These are phyloP conservation scores for Hypoxylon fragiforme DNA, from an alignment of 495 filamentous ascomycete species.

Conservation along the genomic window DNA sequence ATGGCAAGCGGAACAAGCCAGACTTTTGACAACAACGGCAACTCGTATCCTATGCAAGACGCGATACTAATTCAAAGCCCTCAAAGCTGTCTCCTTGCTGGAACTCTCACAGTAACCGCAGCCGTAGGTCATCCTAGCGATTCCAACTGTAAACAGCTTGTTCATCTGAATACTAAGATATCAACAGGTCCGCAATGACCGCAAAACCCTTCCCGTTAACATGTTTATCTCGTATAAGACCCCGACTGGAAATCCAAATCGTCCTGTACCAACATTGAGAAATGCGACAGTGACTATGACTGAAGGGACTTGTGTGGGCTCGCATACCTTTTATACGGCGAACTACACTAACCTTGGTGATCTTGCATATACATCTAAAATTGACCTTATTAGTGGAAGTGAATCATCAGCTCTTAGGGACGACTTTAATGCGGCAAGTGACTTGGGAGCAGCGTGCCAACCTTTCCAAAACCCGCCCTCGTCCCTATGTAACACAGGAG, in stretches of 20 bases:
- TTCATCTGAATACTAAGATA: slow-evolving; percentile 30
- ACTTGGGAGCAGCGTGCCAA: slow-evolving; percentile 45
- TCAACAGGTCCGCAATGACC: slow-evolving; percentile 58
- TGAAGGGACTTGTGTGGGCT: slow-evolving; percentile 52
- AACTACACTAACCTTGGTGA: slow-evolving; percentile 50
- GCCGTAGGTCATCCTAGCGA: slow-evolving; percentile 36
- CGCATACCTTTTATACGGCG: slow-evolving; percentile 57
- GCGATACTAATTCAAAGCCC: slow-evolving; percentile 49
- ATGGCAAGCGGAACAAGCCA: slow-evolving; percentile 46
- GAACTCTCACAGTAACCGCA: slow-evolving; percentile 46
- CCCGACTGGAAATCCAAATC: slow-evolving; percentile 44
- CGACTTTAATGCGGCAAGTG: slow-evolving; percentile 47
- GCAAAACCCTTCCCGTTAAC: slow-evolving; percentile 43
- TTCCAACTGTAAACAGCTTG: not conserved
- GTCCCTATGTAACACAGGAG: slow-evolving; percentile 30
- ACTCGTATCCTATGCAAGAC: slow-evolving; percentile 48
- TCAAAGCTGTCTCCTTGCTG: slow-evolving; percentile 52
- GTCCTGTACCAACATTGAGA: slow-evolving; percentile 53
- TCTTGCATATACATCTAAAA: slow-evolving; percentile 51
- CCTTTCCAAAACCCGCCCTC: slow-evolving; percentile 41
- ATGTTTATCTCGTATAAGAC: slow-evolving; percentile 54
- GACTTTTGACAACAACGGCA: slow-evolving; percentile 52
- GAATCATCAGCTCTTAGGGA: slow-evolving; percentile 35
- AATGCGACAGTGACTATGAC: slow-evolving; percentile 50
- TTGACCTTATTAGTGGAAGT: slow-evolving; percentile 52